Base-by-base conservation (phyloP, 495 filamentous ascomycete species). In the Lasiosphaeris hirsuta region DNA sequence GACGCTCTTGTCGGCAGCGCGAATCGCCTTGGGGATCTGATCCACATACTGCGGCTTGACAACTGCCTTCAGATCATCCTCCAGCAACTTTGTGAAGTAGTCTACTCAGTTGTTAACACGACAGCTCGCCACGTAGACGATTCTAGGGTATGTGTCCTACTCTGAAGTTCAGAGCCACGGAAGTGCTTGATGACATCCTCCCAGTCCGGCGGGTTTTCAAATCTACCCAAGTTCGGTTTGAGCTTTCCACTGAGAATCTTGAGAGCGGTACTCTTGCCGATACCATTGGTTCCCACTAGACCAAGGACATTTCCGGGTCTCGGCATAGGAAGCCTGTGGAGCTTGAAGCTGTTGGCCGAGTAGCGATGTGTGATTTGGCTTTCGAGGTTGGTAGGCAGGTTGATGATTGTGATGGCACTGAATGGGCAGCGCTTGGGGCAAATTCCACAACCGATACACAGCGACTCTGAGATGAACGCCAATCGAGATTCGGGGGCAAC, bases 391-490 rank as follows among this genome's bases (percentile, higher is more conserved):
- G 94, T 97, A 54, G 95, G 94, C 75, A 98, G 75, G 77, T 97
- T 97, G 90, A 98, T 97, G 72, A 98, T 97, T 70, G 92, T 91
- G 75, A 98, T 98, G 56, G 95, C 94, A 64, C 90, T 89, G 73
- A 98, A 98, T n/a, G 94, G 94, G 74, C 94, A 97, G 74, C 97
- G 96, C 79, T 97, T 97, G 30, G 91, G 90, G 69, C 94, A 98
- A 75, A 98, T 98, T 85, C 95, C 94, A 70, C 94, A 97, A 77
- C 95, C 95, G 63, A 97, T 71, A 46, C 69, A 71, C 7, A 71
- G 64, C 49, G 83, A 82, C 70, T 97, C 94, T 50, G 92, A 96
- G 64, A 98, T 97, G 81, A 97, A 98, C 65, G 94, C 95, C 64
- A 98, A 91, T 68, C 92, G 94, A 49, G 93, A 96, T 51, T 90